phyloP scores from a whole-genome alignment of 441 rosid species.

The Melastoma candidum region DNA sequence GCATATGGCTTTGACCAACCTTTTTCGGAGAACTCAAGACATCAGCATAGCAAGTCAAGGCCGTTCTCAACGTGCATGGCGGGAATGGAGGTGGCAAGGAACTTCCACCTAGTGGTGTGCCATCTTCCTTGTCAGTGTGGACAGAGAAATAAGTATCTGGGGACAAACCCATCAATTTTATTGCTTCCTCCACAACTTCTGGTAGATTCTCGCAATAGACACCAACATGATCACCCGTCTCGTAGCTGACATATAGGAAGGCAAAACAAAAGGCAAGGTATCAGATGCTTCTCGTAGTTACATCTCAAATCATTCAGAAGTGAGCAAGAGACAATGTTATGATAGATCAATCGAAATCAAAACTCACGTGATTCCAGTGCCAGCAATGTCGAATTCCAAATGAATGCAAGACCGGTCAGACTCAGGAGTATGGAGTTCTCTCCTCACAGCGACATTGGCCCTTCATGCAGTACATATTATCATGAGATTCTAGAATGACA shows the following conservation, averaged over 20 bases:
- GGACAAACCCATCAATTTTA: conserved; percentile 59
- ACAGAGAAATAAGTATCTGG: conserved; percentile 85
- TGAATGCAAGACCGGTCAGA: conserved; percentile 99
- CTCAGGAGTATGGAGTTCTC: conserved; percentile 78
- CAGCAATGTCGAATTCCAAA: conserved; percentile 89
- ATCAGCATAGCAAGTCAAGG: conserved; percentile 72
- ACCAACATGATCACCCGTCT: conserved; percentile 98
- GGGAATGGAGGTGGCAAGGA: conserved; percentile 80
- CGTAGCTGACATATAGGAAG: conserved; percentile 51
- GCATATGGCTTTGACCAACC: conserved; percentile 32
- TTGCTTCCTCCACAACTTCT: conserved; percentile 84
- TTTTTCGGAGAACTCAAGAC: conserved; percentile 86
- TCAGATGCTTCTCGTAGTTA: background rate
- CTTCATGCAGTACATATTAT: conserved; percentile 27
- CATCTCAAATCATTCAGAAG: background rate
- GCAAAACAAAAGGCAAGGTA: conserved; percentile 1
- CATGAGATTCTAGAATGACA: conserved; percentile 4
- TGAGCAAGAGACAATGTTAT: background rate
- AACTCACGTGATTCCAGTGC: conserved; percentile 78
- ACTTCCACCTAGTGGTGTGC: conserved; percentile 67
- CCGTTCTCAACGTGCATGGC: conserved; percentile 76
- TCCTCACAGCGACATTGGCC: conserved; percentile 74
- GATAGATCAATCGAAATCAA: background rate
- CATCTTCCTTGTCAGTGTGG: conserved; percentile 83
- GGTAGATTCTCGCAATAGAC: conserved; percentile 68